phyloP scores from a whole-genome alignment of 225 moss, liverwort and hornwort genomes.

The Pseudoscleropodium purum region DNA sequence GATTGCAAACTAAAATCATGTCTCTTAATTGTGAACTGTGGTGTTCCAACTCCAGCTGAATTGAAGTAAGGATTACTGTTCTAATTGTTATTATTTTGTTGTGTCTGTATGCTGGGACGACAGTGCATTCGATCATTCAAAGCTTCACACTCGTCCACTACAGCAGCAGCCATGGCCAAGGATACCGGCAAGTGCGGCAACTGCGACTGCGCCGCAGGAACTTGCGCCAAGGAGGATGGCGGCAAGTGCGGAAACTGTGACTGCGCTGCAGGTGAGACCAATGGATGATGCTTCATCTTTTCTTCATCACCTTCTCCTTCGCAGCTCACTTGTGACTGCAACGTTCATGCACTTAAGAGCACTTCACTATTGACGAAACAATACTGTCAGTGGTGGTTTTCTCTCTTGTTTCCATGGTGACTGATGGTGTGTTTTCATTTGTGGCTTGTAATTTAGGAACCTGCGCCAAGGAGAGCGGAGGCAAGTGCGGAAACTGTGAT shows the following conservation, averaged over 20 bases:
- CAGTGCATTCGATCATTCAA: neutral
- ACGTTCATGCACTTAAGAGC: neutral
- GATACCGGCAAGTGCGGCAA: conserved; percentile 32
- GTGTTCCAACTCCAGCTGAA: neutral
- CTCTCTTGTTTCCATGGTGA: neutral
- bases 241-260: conserved; percentile 43
- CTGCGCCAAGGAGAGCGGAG: conserved; percentile 34
- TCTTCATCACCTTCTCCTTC: neutral
- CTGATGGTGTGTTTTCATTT: neutral
- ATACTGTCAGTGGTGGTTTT: neutral
- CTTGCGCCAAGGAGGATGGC: conserved; percentile 44
- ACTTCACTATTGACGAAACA: neutral
- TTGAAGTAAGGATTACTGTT: neutral
- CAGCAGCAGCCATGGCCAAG: conserved; percentile 15
- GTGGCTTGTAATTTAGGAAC: neutral
- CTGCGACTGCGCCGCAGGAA: conserved; percentile 36
- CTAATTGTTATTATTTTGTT: neutral
- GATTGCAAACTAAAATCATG: neutral
- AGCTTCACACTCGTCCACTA: neutral
- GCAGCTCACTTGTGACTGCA: too few relatives aligned
- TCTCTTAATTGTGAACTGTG: neutral
- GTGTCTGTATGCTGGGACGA: neutral
- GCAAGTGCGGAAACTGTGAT: conserved; percentile 40
- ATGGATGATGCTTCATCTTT: neutral
- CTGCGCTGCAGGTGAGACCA: conserved; percentile 12